A percentile compares a stretch with the other conserved stretches of the same genome.
These are phyloP conservation scores for Chernovozyma sophiae-reginae DNA, from an alignment of 1,139 yeast genomes.

Conservation along the genomic window DNA sequence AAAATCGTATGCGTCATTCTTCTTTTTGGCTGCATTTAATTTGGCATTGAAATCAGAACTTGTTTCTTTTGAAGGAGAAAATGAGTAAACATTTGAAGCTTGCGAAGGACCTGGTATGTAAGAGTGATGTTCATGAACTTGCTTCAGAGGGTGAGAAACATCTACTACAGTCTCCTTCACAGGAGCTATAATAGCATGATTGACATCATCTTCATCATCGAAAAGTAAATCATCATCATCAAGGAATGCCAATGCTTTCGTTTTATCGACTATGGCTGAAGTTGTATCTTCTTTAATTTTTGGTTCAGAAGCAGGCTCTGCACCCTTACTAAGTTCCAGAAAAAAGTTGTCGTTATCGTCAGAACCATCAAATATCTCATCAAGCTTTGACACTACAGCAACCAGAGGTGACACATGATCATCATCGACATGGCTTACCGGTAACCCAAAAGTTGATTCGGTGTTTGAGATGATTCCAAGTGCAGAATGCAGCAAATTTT, in stretches of 20 bases:
- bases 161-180: conserved; percentile 4
- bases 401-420: too few relatives aligned
- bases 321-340: conserved; percentile 2
- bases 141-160: conserved; percentile 1
- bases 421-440: too few relatives aligned
- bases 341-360: conserved; percentile 15
- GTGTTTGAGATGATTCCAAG: too few relatives aligned
- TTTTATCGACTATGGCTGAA: conserved; percentile 1
- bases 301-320: not conserved
- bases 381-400: conserved; percentile 8
- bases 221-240: conserved; percentile 9
- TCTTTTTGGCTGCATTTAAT: conserved; percentile 47
- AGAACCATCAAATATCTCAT: conserved; percentile 12
- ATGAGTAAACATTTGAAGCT: not conserved
- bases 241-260: conserved; percentile 6
- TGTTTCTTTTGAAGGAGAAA: conserved; percentile 4
- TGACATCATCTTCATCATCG: conserved; percentile 4
- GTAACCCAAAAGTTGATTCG: too few relatives aligned
- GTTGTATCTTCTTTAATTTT: not conserved
- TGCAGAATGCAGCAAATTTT: too few relatives aligned
- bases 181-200: too few relatives aligned
- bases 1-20: conserved; percentile 75
- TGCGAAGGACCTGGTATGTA: conserved; percentile 1
- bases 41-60: conserved; percentile 22
- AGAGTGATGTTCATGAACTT: conserved; percentile 7